phyloP scores from a whole-genome alignment of 257 asterid genomes.

The Ilex asprella region DNA sequence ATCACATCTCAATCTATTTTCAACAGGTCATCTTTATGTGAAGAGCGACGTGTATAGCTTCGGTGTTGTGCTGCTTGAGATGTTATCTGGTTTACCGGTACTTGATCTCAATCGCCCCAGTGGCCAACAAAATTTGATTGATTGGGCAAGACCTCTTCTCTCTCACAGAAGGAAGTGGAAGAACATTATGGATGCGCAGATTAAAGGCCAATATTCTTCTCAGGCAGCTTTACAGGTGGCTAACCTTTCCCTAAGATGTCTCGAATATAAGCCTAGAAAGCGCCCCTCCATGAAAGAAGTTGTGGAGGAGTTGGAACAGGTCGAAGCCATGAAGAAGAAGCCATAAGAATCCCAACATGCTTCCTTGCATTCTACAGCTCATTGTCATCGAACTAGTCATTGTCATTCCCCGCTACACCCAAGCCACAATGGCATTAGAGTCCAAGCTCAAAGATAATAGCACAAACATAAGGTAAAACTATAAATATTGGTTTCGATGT shows the following conservation, averaged over 20 bases:
- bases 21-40: slow-evolving; percentile 49
- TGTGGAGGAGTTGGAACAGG: slow-evolving; percentile 32
- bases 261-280: slow-evolving; percentile 34
- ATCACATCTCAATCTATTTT: not conserved
- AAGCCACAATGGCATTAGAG: too few relatives aligned
- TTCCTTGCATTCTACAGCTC: slow-evolving; percentile 7
- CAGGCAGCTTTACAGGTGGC: slow-evolving; percentile 34
- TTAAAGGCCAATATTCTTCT: slow-evolving; percentile 40
- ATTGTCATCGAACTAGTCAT: not conserved
- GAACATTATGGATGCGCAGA: slow-evolving; percentile 32
- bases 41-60: slow-evolving; percentile 60
- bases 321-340: slow-evolving; percentile 30
- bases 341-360: slow-evolving; percentile 25
- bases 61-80: slow-evolving; percentile 61
- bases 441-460: too few relatives aligned
- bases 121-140: slow-evolving; percentile 35
- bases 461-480: too few relatives aligned
- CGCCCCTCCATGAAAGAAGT: slow-evolving; percentile 50
- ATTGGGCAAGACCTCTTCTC: slow-evolving; percentile 38
- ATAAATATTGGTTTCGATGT: too few relatives aligned
- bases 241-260: slow-evolving; percentile 40
- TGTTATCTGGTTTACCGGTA: slow-evolving; percentile 47
- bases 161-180: slow-evolving; percentile 28
- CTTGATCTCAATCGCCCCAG: slow-evolving; percentile 31
- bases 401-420: too few relatives aligned